phyloP scores from a whole-genome alignment of 371 early-diverging fungal genomes.

The Umbelopsis sp. region DNA sequence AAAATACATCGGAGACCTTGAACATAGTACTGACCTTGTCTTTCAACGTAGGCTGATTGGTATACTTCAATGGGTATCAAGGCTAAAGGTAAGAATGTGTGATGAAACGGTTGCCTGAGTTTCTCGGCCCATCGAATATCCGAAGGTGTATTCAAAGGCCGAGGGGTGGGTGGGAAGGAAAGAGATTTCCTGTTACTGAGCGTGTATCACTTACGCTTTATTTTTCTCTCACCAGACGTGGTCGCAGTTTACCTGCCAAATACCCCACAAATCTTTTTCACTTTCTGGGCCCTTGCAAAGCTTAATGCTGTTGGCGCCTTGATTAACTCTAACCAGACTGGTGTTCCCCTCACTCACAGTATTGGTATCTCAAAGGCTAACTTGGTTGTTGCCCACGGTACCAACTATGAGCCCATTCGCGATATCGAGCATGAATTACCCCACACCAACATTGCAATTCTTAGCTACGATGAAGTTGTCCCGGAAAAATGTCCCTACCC shows the following conservation, averaged over 20 bases:
- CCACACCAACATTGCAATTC: slow-evolving; percentile 18
- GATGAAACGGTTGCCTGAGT: neutral
- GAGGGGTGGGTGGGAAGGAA: too few relatives aligned
- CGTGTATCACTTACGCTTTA: neutral
- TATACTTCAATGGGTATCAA: neutral
- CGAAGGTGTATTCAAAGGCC: too few relatives aligned
- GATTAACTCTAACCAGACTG: slow-evolving; percentile 38
- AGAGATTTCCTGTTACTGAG: neutral
- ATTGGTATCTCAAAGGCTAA: slow-evolving; percentile 32
- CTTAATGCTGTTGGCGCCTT: slow-evolving; percentile 36
- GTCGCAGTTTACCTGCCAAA: slow-evolving; percentile 13
- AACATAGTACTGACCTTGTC: neutral
- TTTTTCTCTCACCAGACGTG: neutral
- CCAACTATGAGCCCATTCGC: slow-evolving; percentile 29
- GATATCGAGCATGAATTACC: slow-evolving; percentile 28
- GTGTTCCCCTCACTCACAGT: slow-evolving; percentile 34
- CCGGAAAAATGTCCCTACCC: neutral
- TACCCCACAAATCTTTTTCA: slow-evolving; percentile 28
- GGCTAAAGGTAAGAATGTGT: neutral
- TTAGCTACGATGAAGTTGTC: slow-evolving; percentile 29
- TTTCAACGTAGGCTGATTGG: neutral
- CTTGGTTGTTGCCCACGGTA: slow-evolving; percentile 32
- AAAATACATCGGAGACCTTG: too few relatives aligned
- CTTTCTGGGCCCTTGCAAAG: slow-evolving; percentile 34
- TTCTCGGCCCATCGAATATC: too few relatives aligned